Evolutionary conservation across 2,329 filamentous ascomycete species (phyloP).

Genomic region (Microcyclospora tardicrescens): DNA sequence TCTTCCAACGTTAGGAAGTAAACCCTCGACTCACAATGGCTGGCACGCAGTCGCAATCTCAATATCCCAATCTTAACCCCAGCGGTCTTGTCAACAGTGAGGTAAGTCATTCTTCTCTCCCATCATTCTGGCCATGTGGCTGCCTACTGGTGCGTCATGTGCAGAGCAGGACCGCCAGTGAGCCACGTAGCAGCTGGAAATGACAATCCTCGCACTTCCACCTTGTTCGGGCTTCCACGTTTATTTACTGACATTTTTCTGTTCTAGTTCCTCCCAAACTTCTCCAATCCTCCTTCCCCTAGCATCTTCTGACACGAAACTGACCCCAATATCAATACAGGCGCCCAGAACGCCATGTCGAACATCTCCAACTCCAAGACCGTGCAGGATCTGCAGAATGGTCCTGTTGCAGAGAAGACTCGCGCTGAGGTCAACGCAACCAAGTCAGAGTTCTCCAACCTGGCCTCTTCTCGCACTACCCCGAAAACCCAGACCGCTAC

Average conservation of each 20-base stretch:
- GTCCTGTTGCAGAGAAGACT: constrained; percentile 44
- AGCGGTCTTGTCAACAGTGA: constrained; percentile 9
- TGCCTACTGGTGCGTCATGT: neutral
- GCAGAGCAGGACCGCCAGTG: too few species aligned
- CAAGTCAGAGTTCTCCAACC: constrained; percentile 43
- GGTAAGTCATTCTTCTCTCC: neutral
- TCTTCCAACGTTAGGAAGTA: neutral
- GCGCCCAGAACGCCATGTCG: constrained; percentile 36
- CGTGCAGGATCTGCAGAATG: constrained; percentile 36
- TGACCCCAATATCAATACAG: constrained; percentile 20
- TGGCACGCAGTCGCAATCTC: constrained; percentile 12
- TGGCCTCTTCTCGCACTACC: constrained; percentile 41
- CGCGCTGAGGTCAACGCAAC: constrained; percentile 45
- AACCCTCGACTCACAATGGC: constrained; percentile 6
- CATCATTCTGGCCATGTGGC: neutral
- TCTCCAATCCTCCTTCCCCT: constrained; percentile 1
- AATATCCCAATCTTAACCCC: constrained; percentile 24
- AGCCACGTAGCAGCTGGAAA: too few species aligned
- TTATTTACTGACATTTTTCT: too few species aligned
- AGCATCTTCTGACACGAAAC: neutral
- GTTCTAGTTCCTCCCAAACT: too few species aligned
- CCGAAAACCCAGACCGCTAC: constrained; percentile 44
- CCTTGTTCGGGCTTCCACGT: too few species aligned
- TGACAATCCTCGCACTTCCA: too few species aligned
- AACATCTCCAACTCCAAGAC: constrained; percentile 37